phyloP scores from a whole-genome alignment of 2,329 filamentous ascomycete species.

The Reticulascus tulasneorum region DNA sequence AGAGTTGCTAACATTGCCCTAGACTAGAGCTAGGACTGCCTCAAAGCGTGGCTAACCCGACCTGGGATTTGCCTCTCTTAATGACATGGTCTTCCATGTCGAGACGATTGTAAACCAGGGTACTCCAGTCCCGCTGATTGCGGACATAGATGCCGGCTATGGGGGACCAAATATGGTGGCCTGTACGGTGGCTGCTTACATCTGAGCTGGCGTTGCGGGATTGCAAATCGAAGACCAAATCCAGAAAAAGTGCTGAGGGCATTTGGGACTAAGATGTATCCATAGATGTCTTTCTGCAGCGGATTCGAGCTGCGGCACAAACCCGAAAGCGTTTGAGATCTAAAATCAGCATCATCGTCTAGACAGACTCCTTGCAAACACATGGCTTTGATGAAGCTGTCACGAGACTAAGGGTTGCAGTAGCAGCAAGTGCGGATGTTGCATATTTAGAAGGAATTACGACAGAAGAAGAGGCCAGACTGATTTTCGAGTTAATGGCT shows the following conservation, averaged over 20 bases:
- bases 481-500: slow-evolving; percentile 41
- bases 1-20: too few relatives aligned
- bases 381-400: slow-evolving; percentile 56
- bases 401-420: slow-evolving; percentile 43
- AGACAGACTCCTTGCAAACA: slow-evolving; percentile 57
- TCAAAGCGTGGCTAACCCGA: slow-evolving; percentile 60
- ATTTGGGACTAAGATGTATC: slow-evolving; percentile 59
- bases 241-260: slow-evolving; percentile 61
- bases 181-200: slow-evolving; percentile 49
- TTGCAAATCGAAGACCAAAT: slow-evolving; percentile 63
- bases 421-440: slow-evolving; percentile 54
- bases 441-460: slow-evolving; percentile 57
- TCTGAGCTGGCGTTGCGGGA: slow-evolving; percentile 51
- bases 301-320: slow-evolving; percentile 52
- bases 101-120: slow-evolving; percentile 60
- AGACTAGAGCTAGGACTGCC: too few relatives aligned
- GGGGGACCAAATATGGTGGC: slow-evolving; percentile 50
- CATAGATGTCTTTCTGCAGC: slow-evolving; percentile 43
- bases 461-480: slow-evolving; percentile 43
- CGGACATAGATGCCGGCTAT: slow-evolving; percentile 58
- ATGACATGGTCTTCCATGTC: slow-evolving; percentile 62
- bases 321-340: slow-evolving; percentile 43
- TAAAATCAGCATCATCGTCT: slow-evolving; percentile 62
- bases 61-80: slow-evolving; percentile 56
- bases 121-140: slow-evolving; percentile 53